phyloP scores from a whole-genome alignment of 805 yeast species.

The Teunomyces lycoperdinae region DNA sequence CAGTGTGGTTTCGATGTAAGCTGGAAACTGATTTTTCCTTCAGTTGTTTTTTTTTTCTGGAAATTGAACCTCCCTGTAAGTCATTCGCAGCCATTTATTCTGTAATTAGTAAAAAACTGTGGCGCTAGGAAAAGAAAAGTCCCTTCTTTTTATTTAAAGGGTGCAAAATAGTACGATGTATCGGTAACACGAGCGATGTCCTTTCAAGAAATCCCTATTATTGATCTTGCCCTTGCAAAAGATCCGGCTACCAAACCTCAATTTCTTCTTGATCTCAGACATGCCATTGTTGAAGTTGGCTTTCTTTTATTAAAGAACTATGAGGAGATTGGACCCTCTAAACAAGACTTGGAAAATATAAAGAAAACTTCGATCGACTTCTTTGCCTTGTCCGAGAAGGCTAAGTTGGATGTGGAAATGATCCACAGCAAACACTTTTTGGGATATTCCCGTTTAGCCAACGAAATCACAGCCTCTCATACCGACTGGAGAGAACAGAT shows the following conservation, averaged over 20 bases:
- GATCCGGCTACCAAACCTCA: conserved; percentile 40
- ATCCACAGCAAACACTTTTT: conserved; percentile 54
- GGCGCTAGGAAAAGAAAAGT: neutral
- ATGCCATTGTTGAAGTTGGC: conserved; percentile 56
- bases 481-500: conserved; percentile 63
- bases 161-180: neutral
- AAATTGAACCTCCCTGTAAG: neutral
- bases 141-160: neutral
- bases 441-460: conserved; percentile 56
- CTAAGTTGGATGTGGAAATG: conserved; percentile 50
- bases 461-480: conserved; percentile 52
- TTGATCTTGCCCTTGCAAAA: conserved; percentile 44
- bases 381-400: conserved; percentile 46
- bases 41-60: neutral
- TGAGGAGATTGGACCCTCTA: conserved; percentile 30
- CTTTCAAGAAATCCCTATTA: conserved; percentile 39
- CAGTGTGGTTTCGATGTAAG: too few relatives aligned
- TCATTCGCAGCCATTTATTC: neutral
- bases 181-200: conserved; percentile 23
- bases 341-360: conserved; percentile 34
- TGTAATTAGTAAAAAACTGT: conserved; percentile 2
- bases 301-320: conserved; percentile 47
- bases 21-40: neutral
- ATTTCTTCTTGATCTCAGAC: conserved; percentile 37
- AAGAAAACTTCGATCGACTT: conserved; percentile 39